Evolutionary conservation across 2,329 filamentous ascomycete genomes (phyloP).

Genomic region (Kalaharituber pfeilii): DNA sequence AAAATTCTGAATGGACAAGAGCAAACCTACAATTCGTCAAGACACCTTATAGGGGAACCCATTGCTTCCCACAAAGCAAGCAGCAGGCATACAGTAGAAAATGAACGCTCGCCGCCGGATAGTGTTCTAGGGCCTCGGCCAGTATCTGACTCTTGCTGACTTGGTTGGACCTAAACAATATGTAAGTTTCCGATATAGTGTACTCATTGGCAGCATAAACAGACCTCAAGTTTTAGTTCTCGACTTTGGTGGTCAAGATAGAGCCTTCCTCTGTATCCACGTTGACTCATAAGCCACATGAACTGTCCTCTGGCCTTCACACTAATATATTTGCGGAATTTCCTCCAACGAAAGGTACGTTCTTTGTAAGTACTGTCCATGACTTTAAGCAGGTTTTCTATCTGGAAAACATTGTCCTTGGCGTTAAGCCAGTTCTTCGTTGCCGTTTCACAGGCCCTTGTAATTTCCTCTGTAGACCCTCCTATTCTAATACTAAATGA

Average conservation of each 20-base stretch:
- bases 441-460: constrained; percentile 29
- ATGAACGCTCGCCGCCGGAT: constrained; percentile 93
- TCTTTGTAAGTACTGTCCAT: constrained; percentile 39
- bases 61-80: constrained; percentile 95
- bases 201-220: neutral
- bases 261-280: constrained; percentile 70
- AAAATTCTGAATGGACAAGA: too few species aligned
- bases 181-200: neutral
- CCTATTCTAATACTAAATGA: constrained; percentile 34
- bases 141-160: constrained; percentile 39
- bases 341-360: constrained; percentile 58
- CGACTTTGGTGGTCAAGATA: constrained; percentile 59
- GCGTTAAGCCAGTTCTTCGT: constrained; percentile 30
- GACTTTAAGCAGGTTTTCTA: constrained; percentile 28
- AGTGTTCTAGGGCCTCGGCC: constrained; percentile 72
- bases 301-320: constrained; percentile 74
- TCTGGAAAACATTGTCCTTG: constrained; percentile 31
- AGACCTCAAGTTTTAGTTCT: constrained; percentile 56
- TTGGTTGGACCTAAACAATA: constrained; percentile 39
- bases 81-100: constrained; percentile 86
- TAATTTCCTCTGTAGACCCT: constrained; percentile 31
- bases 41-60: constrained; percentile 80
- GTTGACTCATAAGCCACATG: constrained; percentile 71
- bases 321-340: constrained; percentile 71
- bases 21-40: constrained; percentile 71